Base-by-base conservation (phyloP, 805 yeast species). In the Ogataea ramenticola region DNA sequence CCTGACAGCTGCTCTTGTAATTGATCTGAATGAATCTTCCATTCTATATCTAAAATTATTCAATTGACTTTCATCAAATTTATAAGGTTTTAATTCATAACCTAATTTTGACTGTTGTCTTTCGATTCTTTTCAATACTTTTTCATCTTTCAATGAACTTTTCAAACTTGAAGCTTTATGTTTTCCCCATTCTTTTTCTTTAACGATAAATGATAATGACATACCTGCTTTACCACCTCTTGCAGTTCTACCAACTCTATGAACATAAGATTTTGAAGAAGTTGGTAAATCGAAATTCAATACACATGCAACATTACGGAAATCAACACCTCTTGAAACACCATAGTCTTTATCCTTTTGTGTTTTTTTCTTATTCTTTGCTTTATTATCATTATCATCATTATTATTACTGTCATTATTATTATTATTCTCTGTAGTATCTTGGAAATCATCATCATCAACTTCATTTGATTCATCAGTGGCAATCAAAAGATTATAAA, bases 21-120 rank as follows among this genome's bases (percentile, higher is more conserved):
- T 95, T 0, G 98, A 86, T 66, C 98, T 78, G 68, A 91, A 93
- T 0, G 96, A 96, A 66, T 93, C 99, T 56, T 93, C 97, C 69
- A 88, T 81, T 73, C 99, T 81, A 64, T 93, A 93, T 56, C 98
- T 79, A 75, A 93, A 93, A 21, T 93, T 93, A 58, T 93, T 96
- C 44, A 93, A 86, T 63, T 93, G 98, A 46, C 78, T 78, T 77
- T 82, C 79, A 60, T 93, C 96, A 61, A 93, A 93, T 47, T 85
- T 83, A 58, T 91, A 93, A 10, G 98, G 97, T 55, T 79, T 77
- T 40, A 90, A 57, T 49, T 84, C 89, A 46, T 77, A 76, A 1
- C 95, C 95, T 39, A 78, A 64, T 52, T 80, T 82, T 21, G 72
- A 66, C 61, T 90, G 97, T 51, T 86, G 87, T 50, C 76, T 82